These are phyloP conservation scores for Articulospora tetracladia DNA, from an alignment of 495 filamentous ascomycete genomes.

Conservation along the genomic window DNA sequence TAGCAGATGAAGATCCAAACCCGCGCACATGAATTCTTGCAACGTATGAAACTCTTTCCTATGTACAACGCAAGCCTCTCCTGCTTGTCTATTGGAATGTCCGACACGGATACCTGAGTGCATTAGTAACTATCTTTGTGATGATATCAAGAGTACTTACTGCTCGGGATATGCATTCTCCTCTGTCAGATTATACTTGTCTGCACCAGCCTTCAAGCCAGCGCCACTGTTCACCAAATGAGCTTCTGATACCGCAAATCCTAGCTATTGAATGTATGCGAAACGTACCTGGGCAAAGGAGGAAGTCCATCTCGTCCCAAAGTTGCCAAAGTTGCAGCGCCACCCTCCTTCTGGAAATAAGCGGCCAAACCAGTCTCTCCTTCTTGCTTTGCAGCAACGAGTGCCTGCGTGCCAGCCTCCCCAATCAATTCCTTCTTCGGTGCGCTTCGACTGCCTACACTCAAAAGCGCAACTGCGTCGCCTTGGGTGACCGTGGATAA, in stretches of 20 bases:
- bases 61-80: background rate
- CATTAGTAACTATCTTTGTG: slow-evolving; percentile 21
- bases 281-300: slow-evolving; percentile 56
- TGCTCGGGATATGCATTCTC: slow-evolving; percentile 52
- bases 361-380: slow-evolving; percentile 68
- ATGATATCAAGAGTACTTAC: slow-evolving; percentile 37
- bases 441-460: slow-evolving; percentile 71
- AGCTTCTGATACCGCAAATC: background rate
- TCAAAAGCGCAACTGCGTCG: slow-evolving; percentile 80
- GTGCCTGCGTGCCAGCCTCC: slow-evolving; percentile 74
- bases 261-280: background rate
- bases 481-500: slow-evolving; percentile 77
- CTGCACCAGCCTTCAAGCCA: slow-evolving; percentile 33
- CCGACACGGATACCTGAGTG: slow-evolving; percentile 42
- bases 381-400: slow-evolving; percentile 76
- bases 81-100: slow-evolving; percentile 37
- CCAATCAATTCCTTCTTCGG: slow-evolving; percentile 84
- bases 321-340: slow-evolving; percentile 57
- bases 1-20: background rate
- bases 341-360: slow-evolving; percentile 62
- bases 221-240: slow-evolving; percentile 39
- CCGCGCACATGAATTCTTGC: background rate
- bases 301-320: slow-evolving; percentile 74
- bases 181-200: slow-evolving; percentile 49
- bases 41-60: slow-evolving; percentile 7